Percentiles rank a stretch among this genome's conserved stretches.
Evolutionary conservation across 2,329 filamentous ascomycete genomes (phyloP).

Genomic region (Stachybotrys chlorohalonatus): DNA sequence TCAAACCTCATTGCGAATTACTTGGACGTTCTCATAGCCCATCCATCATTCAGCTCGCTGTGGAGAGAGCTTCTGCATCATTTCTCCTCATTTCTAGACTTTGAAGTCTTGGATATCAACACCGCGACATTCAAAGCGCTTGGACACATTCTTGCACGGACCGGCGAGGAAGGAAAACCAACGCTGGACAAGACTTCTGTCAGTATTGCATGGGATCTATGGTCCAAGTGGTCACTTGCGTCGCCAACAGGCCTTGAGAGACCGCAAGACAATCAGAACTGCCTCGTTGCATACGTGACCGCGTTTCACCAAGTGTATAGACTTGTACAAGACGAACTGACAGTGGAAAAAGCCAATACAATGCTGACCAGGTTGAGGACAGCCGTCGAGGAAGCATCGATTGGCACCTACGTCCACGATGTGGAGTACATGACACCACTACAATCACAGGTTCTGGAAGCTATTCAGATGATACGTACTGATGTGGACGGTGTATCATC

Average conservation of each 20-base stretch:
- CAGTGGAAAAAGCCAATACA: constrained; percentile 50
- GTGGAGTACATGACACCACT: constrained; percentile 64
- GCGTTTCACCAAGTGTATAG: constrained; percentile 70
- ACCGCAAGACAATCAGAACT: constrained; percentile 63
- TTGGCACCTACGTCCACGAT: constrained; percentile 61
- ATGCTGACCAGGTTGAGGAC: constrained; percentile 64
- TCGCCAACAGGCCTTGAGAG: constrained; percentile 24
- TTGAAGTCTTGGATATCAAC: constrained; percentile 59
- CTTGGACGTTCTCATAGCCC: constrained; percentile 59
- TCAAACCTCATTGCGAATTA: constrained; percentile 68
- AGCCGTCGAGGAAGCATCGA: constrained; percentile 61
- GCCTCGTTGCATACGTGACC: constrained; percentile 75
- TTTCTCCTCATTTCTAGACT: constrained; percentile 54
- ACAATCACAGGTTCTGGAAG: constrained; percentile 60
- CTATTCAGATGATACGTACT: constrained; percentile 58
- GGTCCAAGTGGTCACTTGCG: constrained; percentile 56
- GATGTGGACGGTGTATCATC: constrained; percentile 57
- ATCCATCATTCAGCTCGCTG: constrained; percentile 58
- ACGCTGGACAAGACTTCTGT: constrained; percentile 43
- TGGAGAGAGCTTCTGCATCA: constrained; percentile 69
- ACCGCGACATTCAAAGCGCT: constrained; percentile 63
- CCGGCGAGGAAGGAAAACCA: constrained; percentile 29
- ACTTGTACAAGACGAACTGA: constrained; percentile 57
- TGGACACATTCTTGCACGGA: constrained; percentile 50
- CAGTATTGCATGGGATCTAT: constrained; percentile 58